A percentile compares a stretch with the other conserved stretches of the same genome.
Evolutionary conservation across 768 basidiomycete genomes (phyloP).

Genomic region (Rhodotorula kratochvilovae): DNA sequence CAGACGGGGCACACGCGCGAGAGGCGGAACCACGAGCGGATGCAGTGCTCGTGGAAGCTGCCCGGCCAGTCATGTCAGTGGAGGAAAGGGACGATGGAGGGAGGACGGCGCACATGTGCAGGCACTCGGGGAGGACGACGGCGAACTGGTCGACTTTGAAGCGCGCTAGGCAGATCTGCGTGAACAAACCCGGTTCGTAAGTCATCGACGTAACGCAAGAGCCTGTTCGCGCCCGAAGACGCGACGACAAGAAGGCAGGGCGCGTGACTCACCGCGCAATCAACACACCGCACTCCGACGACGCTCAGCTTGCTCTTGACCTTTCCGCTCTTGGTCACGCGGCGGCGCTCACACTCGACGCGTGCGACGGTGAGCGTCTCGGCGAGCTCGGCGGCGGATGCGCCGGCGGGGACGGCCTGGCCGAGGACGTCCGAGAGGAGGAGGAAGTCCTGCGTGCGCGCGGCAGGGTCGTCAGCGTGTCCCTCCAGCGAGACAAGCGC

Average conservation of each 20-base stretch:
- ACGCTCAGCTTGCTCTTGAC: slow-evolving; percentile 37
- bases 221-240: too few relatives aligned
- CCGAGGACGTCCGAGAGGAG: slow-evolving; percentile 37
- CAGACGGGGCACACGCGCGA: slow-evolving; percentile 30
- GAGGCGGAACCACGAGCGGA: slow-evolving; percentile 27
- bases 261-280: slow-evolving; percentile 27
- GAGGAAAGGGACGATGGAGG: not conserved
- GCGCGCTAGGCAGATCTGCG: slow-evolving; percentile 34
- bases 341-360: slow-evolving; percentile 31
- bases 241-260: not conserved
- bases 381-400: slow-evolving; percentile 19
- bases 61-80: too few relatives aligned
- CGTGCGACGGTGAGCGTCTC: slow-evolving; percentile 30
- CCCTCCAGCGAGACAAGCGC: not conserved
- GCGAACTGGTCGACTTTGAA: slow-evolving; percentile 36
- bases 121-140: slow-evolving; percentile 35
- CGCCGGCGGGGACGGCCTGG: slow-evolving; percentile 15
- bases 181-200: too few relatives aligned
- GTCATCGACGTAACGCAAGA: too few relatives aligned
- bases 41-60: slow-evolving; percentile 37
- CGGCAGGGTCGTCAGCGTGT: not conserved
- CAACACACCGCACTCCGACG: slow-evolving; percentile 30
- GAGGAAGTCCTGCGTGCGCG: slow-evolving; percentile 23
- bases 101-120: slow-evolving; percentile 24
- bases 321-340: slow-evolving; percentile 36